Base-by-base conservation (phyloP, 1,139 yeast species). In the Saccharomycopsis hybrid region DNA sequence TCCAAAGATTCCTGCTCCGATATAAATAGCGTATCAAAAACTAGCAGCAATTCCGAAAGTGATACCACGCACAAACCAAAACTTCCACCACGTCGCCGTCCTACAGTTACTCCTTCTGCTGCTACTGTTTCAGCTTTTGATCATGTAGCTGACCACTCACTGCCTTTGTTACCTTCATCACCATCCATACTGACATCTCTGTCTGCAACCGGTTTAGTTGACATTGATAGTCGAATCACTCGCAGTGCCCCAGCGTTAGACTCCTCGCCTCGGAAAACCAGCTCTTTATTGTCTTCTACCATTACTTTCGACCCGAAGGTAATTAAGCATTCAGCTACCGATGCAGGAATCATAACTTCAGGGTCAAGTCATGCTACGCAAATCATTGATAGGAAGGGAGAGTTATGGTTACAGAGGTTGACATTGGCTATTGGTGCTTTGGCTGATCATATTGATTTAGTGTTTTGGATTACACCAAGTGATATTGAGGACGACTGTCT, bases 341-440 rank as follows among this genome's bases (percentile, higher is more conserved):
- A 50, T 44, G 49, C 37, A 13, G 53, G 53, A 5, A 47, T 50
- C 9, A 39, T 44, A 3, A 28, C 46, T 11, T 50, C 53, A 2
- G 46, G 45, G 11, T 46, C 53, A 18, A 5, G 44, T 8, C 37
- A 30, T 2, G 38, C 41, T 13, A 50, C 53, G 5, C 53, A 50
- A 39, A 46, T 41, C 18, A 41, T 57, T 5, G 84, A 79, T 60
- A 67, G 63, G 48, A 68, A 63, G 47, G 80, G 78, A 1, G 75
- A 76, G 1, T 56, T 64, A 29, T 78, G 83, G 82, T 68, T 73
- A 33, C 68, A 67, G 41, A 65, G 78, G 52, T 68, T 74, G 1
- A 60, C 69, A 25, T 57, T 63, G 2, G 71, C 76, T 1, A 55
- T 71, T 11, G 64, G 66, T 42, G 62, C 58, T 24, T 64, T 78